Evolutionary conservation across 768 basidiomycete genomes (phyloP), one percentile per base, ranked within the genome.

Genomic region (Phlebiopsis gigantea): DNA sequence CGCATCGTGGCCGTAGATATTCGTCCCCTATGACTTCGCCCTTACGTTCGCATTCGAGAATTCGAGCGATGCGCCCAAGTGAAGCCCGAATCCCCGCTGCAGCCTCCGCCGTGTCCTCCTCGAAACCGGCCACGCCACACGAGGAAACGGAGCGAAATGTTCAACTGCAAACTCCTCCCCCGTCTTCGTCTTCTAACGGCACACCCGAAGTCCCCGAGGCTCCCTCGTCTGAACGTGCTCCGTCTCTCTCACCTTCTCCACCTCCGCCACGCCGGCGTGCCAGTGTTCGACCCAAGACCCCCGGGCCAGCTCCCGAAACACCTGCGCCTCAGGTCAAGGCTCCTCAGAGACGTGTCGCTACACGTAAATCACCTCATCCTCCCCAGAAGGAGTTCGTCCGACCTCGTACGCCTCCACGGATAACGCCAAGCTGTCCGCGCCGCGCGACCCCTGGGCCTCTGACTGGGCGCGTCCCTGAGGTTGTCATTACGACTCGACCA

Each of bases 121-220:
- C 47, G 8, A 50, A 41, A 25, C 12, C 34, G n/a, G 26, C 34
- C 28, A 10, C 46, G 17, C 31, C 31, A n/a, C 8, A 22, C 9
- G 2, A 39, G 9, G 44, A 39, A 9, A 3, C 29, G 17, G 21
- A 29, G 3, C 30, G 43, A 2, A 55, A 59, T 31, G 24, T 29
- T 4, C 57, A 58, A 39, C 29, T 54, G 14, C 53, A 54, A 25
- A 58, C 57, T 26, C 57, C 51, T 10, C 53, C 57, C 12, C 19
- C 30, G 21, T 51, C 56, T 19, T 28, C 43, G 7, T 52, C 34
- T 41, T 22, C 51, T 15, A 39, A 31, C 34, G 25, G 31, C 19
- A 41, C 51, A 24, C 51, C 51, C 9, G 51, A 39, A 17, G 19
- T 22, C 2, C 14, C 21, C 14, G 25, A 46, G 19, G 10, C 19